Percentiles rank a stretch among this genome's conserved stretches.
phyloP scores from a whole-genome alignment of 768 basidiomycete species.

The Boletus speciosus region DNA sequence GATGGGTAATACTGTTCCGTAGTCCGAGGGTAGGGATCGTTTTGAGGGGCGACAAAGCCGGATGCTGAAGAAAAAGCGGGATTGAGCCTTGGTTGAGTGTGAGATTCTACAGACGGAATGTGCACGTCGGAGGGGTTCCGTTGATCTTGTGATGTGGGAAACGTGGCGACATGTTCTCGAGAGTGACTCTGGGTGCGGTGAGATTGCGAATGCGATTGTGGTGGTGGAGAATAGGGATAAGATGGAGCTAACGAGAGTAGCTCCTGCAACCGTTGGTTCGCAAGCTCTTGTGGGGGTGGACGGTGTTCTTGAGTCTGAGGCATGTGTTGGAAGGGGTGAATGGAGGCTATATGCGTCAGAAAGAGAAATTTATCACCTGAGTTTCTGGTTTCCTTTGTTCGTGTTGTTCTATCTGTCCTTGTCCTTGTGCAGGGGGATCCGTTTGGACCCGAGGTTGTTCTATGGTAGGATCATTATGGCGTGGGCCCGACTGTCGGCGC shows the following conservation, averaged over 20 bases:
- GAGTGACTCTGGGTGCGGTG: neutral
- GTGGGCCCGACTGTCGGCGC: neutral
- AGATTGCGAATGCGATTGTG: neutral
- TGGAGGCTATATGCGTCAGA: neutral
- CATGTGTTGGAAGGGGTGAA: neutral
- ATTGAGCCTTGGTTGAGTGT: neutral
- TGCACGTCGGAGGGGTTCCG: neutral
- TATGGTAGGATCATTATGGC: neutral
- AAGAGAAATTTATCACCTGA: conserved; percentile 2
- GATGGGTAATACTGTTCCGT: conserved; percentile 5
- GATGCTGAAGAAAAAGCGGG: conserved; percentile 7
- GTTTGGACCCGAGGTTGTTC: neutral
- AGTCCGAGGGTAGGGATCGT: neutral
- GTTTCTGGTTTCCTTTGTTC: conserved; percentile 3
- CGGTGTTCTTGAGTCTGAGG: conserved; percentile 1
- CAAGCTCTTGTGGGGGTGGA: conserved; percentile 6
- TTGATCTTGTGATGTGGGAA: neutral
- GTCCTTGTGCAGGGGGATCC: neutral
- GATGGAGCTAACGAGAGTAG: conserved; percentile 15
- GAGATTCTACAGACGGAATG: neutral
- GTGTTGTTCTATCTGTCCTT: neutral
- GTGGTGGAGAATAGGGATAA: neutral
- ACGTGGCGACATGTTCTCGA: neutral
- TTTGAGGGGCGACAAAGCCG: neutral
- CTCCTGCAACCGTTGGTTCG: conserved; percentile 25